Evolutionary conservation across 176 grass and related monocot species (phyloP).

Genomic region (Phoenix dactylifera): DNA sequence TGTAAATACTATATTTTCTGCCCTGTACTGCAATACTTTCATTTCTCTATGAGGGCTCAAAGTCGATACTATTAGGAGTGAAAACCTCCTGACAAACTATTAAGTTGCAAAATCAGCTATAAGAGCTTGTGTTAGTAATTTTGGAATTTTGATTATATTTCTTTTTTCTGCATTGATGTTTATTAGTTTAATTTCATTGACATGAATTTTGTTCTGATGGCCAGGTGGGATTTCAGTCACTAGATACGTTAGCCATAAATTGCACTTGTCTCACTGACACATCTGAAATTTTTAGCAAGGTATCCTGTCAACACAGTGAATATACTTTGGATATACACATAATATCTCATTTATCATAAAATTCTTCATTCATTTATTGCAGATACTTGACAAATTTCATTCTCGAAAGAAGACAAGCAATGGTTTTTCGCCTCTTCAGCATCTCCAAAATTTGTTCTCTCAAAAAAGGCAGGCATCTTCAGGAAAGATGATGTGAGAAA

Average conservation of each 20-base stretch:
- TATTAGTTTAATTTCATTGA: no score
- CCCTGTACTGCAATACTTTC: no score
- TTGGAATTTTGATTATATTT: no score
- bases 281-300: conserved; percentile 79
- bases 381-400: conserved; percentile 66
- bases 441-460: conserved; percentile 62
- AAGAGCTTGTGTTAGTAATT: no score
- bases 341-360: conserved; percentile 12
- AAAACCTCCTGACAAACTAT: no score
- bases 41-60: no score
- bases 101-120: no score
- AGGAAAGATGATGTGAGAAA: conserved; percentile 69
- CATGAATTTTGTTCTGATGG: background rate
- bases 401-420: conserved; percentile 26
- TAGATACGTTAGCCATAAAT: conserved; percentile 67
- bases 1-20: no score
- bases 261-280: conserved; percentile 71
- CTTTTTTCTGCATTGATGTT: no score
- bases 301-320: conserved; percentile 4
- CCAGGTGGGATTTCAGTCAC: conserved; percentile 48
- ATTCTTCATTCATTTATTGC: conserved; percentile 19
- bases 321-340: no score
- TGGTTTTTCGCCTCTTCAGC: conserved; percentile 52
- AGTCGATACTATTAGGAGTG: no score
- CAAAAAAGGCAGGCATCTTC: conserved; percentile 34